These are phyloP conservation scores for Fonsecaea erecta DNA, from an alignment of 2,329 filamentous ascomycete species.

Conservation along the genomic window DNA sequence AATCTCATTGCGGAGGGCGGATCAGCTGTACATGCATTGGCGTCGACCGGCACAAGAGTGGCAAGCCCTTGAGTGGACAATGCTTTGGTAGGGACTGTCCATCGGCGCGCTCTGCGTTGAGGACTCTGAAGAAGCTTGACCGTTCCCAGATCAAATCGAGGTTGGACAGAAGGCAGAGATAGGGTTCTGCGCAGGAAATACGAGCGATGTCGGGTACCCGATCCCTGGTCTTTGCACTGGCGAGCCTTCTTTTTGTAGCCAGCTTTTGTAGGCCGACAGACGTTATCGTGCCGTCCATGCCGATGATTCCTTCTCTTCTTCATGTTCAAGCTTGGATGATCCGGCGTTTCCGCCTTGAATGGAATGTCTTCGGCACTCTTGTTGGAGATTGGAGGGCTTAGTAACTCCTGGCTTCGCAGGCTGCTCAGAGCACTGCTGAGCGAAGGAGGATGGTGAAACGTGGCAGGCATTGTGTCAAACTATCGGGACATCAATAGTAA, in stretches of 20 bases:
- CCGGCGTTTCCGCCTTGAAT: constrained; percentile 28
- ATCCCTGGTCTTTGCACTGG: constrained; percentile 2
- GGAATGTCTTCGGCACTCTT: constrained; percentile 27
- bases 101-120: constrained; percentile 23
- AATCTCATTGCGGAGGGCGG: constrained; percentile 5
- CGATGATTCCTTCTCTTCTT: constrained; percentile 26
- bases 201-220: background rate
- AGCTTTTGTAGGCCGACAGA: background rate
- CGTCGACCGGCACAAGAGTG: constrained; percentile 24
- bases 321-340: constrained; percentile 35
- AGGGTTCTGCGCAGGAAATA: constrained; percentile 15
- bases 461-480: constrained; percentile 21
- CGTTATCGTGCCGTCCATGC: constrained; percentile 4
- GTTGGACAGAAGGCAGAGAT: constrained; percentile 23
- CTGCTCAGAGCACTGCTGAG: constrained; percentile 18
- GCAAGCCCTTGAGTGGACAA: constrained; percentile 29
- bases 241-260: background rate
- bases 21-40: constrained; percentile 12
- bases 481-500: constrained; percentile 2
- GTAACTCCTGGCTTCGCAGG: constrained; percentile 24
- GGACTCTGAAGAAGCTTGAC: constrained; percentile 12
- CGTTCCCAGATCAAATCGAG: constrained; percentile 13
- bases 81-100: constrained; percentile 35
- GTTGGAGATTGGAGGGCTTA: constrained; percentile 32
- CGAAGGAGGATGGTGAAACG: constrained; percentile 7